Base-by-base conservation (phyloP, 2,329 filamentous ascomycete species). In the Leptosphaerulina australis region DNA sequence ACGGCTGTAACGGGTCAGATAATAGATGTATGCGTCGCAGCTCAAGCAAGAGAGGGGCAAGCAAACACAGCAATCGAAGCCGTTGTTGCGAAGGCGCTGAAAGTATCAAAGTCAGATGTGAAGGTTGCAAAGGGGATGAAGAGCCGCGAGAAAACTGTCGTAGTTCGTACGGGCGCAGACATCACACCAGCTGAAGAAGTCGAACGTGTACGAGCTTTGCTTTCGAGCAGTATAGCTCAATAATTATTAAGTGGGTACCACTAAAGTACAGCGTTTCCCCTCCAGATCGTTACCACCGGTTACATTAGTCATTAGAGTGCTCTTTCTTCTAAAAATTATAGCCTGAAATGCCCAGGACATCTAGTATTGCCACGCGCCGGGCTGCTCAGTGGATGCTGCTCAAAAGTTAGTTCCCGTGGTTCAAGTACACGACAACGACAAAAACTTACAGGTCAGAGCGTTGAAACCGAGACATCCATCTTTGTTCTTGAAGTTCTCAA, bases 61-160 rank as follows among this genome's bases (percentile, higher is more conserved):
- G 83, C 87, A 4, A 90, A 90, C 65, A 82, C 81, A 64, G 86
- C 87, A 4, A 83, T 88, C 2, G 73, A 84, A 38, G 76, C 80
- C 28, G 72, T 90, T 4, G 73, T 91, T 46, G 85, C 86, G 56
- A 75, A 83, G 82, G 77, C 79, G 5, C 76, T 90, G 2, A 76
- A 77, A 2, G 74, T 87, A 5, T 81, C 86, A 22, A 88, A 86
- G 64, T 85, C 86, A 1, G 79, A 83, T 52, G 71, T 90, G 1
- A 76, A 81, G 33, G 80, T 90, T 30, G 79, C 81, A 10, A 83
- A 83, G 12, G 87, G 87, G 0, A 66, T 80, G 44, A 89, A 85
- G 67, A 85, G 82, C 15, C 78, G 81, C 48, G 82, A 86, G 33
- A 91, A 90, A 72, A 85, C 79, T 0, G 56, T 72, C 4, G 43